These are phyloP conservation scores for Breynia disticha DNA, from an alignment of 441 rosid genomes.

Conservation along the genomic window DNA sequence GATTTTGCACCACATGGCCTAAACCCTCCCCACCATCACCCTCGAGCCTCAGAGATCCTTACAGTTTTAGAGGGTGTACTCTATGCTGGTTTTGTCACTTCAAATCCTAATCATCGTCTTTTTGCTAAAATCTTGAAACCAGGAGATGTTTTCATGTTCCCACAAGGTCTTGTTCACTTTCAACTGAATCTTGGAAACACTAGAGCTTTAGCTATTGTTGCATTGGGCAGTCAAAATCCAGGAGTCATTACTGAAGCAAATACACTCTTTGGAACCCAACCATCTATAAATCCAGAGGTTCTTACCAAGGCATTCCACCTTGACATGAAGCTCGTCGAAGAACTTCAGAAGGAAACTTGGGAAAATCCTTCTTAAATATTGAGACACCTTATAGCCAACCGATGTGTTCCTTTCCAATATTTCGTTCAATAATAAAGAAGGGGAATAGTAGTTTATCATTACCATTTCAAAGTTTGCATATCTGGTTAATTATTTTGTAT, in stretches of 20 bases:
- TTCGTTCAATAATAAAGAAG: no score
- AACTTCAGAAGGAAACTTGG: background rate
- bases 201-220: background rate
- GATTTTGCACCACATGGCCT: background rate
- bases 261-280: background rate
- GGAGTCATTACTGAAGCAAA: background rate
- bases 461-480: no score
- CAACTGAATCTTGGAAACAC: background rate
- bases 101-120: no score
- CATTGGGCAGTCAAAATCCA: background rate
- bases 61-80: background rate
- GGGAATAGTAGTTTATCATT: no score
- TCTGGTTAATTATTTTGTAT: no score
- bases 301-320: background rate
- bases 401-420: no score
- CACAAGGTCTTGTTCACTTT: no score
- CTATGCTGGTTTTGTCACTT: background rate
- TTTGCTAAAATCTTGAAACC: background rate
- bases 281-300: background rate
- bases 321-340: background rate
- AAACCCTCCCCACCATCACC: background rate
- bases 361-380: background rate
- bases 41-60: background rate
- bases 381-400: no score
- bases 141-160: background rate